A percentile compares a stretch with the other conserved stretches of the same genome.
These are phyloP conservation scores for Cardamine chenopodiifolia DNA, from an alignment of 345 rosid genomes.

Conservation along the genomic window DNA sequence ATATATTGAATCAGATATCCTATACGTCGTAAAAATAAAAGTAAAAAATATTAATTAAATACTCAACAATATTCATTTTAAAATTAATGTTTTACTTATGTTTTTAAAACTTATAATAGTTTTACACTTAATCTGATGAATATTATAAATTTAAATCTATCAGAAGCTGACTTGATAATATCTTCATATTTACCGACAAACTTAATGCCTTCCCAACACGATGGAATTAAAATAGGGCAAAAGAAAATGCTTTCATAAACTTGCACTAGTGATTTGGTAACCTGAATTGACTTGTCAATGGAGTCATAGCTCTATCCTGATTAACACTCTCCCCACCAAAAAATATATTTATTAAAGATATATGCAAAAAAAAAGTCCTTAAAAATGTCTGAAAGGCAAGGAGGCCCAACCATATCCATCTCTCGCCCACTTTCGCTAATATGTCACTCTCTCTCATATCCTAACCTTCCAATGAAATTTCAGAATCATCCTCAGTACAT, in stretches of 20 bases:
- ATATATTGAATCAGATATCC: background rate
- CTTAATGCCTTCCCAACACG: background rate
- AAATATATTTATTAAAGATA: background rate
- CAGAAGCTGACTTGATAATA: background rate
- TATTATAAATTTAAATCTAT: background rate
- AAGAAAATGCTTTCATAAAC: background rate
- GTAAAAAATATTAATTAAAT: too few relatives aligned
- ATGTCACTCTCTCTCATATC: conserved; percentile 40
- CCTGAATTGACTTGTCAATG: background rate
- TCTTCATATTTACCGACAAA: background rate
- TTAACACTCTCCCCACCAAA: background rate
- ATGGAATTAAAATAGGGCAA: background rate
- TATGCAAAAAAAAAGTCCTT: background rate
- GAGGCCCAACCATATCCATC: conserved; percentile 42
- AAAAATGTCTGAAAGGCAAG: conserved; percentile 11
- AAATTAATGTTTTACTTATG: background rate
- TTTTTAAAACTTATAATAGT: background rate
- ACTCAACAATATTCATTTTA: background rate
- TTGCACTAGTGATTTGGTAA: background rate
- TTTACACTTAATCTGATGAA: background rate
- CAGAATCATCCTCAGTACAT: conserved; percentile 35
- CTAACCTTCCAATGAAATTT: conserved; percentile 44
- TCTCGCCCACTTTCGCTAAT: conserved; percentile 29
- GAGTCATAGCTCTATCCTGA: background rate
- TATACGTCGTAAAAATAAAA: background rate